Percentiles rank a stretch among this genome's conserved stretches.
These are phyloP conservation scores for Lotus japonicus DNA, from an alignment of 306 rosid genomes.

Conservation along the genomic window DNA sequence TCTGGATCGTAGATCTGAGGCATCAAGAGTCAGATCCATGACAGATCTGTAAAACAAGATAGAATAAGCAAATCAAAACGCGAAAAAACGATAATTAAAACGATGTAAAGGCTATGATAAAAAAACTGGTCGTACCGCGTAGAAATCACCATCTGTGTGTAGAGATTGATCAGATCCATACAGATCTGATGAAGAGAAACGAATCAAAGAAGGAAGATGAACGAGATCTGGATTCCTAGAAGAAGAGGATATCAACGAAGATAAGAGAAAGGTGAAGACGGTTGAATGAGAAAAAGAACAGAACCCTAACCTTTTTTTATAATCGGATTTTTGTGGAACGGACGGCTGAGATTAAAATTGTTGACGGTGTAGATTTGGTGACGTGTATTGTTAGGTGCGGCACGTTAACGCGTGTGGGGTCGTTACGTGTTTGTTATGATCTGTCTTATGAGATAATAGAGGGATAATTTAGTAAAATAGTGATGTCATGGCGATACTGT, in stretches of 20 bases:
- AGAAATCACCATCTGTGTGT: no score
- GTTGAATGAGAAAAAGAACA: background rate
- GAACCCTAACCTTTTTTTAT: conserved; percentile 18
- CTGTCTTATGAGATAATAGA: background rate
- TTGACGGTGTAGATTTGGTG: conserved; percentile 17
- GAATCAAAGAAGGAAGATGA: accelerated
- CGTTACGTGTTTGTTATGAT: background rate
- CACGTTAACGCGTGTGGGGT: background rate
- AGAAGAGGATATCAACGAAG: no score
- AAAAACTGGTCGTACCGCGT: no score
- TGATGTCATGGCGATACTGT: background rate
- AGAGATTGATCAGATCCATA: no score
- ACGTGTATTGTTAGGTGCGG: conserved; percentile 28
- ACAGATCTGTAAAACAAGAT: background rate
- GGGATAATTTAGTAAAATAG: conserved; percentile 10
- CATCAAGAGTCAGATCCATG: background rate
- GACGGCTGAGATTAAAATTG: conserved; percentile 28
- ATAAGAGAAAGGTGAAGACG: background rate
- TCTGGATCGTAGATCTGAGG: background rate
- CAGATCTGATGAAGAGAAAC: background rate
- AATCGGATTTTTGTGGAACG: background rate
- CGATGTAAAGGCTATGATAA: no score
- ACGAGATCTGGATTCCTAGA: background rate
- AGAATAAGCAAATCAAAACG: background rate
- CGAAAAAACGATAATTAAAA: no score